phyloP scores from a whole-genome alignment of 805 yeast species.

The Candida xiaguanensis region DNA sequence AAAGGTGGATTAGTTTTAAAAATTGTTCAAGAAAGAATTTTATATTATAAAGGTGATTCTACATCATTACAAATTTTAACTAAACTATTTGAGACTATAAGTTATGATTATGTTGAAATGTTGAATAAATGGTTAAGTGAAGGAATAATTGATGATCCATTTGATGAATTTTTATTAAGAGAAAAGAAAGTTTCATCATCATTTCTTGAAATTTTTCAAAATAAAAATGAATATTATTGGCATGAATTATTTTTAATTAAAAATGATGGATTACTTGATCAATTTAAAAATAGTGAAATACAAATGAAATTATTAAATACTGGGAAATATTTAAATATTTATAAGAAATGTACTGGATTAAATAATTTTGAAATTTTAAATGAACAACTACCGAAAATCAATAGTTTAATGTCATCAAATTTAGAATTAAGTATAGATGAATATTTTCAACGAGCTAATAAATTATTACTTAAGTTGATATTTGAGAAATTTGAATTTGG shows the following conservation, averaged over 20 bases:
- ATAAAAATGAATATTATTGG: conserved; percentile 63
- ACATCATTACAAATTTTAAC: conserved; percentile 50
- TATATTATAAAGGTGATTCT: conserved; percentile 62
- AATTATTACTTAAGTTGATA: conserved; percentile 51
- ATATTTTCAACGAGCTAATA: conserved; percentile 68
- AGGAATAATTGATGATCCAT: conserved; percentile 76
- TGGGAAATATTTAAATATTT: conserved; percentile 79
- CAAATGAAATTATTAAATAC: conserved; percentile 70
- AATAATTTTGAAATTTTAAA: conserved; percentile 27
- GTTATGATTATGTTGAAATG: conserved; percentile 61
- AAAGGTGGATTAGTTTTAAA: conserved; percentile 78
- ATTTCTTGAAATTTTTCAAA: conserved; percentile 21
- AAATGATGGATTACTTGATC: conserved; percentile 70
- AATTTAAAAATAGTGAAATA: conserved; percentile 49
- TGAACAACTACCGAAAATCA: conserved; percentile 25
- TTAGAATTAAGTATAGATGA: conserved; percentile 54
- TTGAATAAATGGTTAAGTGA: conserved; percentile 73
- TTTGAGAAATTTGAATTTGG: conserved; percentile 57
- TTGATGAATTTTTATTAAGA: conserved; percentile 77
- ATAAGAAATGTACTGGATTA: conserved; percentile 55
- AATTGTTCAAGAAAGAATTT: conserved; percentile 56
- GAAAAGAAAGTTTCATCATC: conserved; percentile 31
- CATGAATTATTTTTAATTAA: conserved; percentile 70
- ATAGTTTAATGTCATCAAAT: conserved; percentile 34
- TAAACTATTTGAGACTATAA: conserved; percentile 52